phyloP scores from a whole-genome alignment of 2,329 filamentous ascomycete genomes.

The Aspergillus sp. region DNA sequence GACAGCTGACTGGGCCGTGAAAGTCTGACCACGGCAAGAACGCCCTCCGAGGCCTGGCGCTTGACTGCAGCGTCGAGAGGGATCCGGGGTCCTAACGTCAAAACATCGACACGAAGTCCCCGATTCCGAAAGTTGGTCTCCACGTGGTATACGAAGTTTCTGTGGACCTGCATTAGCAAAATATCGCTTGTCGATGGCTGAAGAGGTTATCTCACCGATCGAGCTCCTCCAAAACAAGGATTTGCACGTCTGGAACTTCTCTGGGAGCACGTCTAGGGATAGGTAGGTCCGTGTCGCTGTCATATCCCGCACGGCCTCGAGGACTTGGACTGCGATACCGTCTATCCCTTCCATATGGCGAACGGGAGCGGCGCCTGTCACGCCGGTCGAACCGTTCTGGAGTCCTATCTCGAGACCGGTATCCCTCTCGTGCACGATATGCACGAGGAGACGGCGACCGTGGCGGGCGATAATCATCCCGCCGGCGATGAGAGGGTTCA shows the following conservation, averaged over 20 bases:
- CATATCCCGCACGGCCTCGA: conserved; percentile 51
- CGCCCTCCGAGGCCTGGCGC: conserved; percentile 83
- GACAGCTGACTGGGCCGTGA: conserved; percentile 67
- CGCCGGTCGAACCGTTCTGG: conserved; percentile 54
- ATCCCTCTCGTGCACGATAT: conserved; percentile 65
- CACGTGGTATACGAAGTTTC: conserved; percentile 80
- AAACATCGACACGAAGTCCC: conserved; percentile 72
- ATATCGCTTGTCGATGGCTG: neutral
- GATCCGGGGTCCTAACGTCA: conserved; percentile 75
- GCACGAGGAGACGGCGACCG: conserved; percentile 60
- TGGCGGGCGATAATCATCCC: conserved; percentile 65
- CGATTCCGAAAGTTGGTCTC: conserved; percentile 72
- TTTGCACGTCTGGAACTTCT: conserved; percentile 85
- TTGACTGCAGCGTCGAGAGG: conserved; percentile 77
- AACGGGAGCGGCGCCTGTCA: conserved; percentile 66
- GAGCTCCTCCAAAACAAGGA: conserved; percentile 77
- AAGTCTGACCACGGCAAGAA: conserved; percentile 79
- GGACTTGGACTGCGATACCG: conserved; percentile 71
- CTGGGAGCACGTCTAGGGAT: conserved; percentile 71
- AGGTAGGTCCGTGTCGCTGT: conserved; percentile 64
- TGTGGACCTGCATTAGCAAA: conserved; percentile 26
- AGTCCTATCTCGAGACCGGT: conserved; percentile 48
- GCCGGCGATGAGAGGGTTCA: conserved; percentile 46
- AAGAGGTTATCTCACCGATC: conserved; percentile 46
- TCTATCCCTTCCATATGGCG: conserved; percentile 64